A percentile compares a stretch with the other conserved stretches of the same genome.
These are phyloP conservation scores for Mortierella sp. DNA, from an alignment of 371 early-diverging fungal species.

Conservation along the genomic window DNA sequence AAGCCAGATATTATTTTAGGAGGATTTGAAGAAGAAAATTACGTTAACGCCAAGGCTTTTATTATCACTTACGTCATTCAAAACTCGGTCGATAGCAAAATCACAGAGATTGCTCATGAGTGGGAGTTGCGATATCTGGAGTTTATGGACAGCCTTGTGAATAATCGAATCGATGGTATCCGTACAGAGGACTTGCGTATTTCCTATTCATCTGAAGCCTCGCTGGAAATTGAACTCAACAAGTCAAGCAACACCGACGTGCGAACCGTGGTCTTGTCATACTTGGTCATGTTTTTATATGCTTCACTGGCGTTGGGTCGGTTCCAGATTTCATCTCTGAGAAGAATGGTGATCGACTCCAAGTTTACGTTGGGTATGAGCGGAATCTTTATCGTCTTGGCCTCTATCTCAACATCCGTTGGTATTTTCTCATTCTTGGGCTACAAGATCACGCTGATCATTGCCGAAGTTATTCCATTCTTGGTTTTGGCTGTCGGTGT, in stretches of 20 bases:
- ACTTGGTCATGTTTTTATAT: slow-evolving; percentile 82
- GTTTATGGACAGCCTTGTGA: slow-evolving; percentile 58
- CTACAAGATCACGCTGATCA: slow-evolving; percentile 78
- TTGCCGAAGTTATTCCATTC: slow-evolving; percentile 87
- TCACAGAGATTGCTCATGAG: slow-evolving; percentile 63
- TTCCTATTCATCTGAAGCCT: slow-evolving; percentile 80
- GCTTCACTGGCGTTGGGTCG: slow-evolving; percentile 77
- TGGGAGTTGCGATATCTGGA: slow-evolving; percentile 73
- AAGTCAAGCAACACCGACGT: slow-evolving; percentile 78
- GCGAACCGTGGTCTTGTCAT: slow-evolving; percentile 72
- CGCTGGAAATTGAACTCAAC: slow-evolving; percentile 77
- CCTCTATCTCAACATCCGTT: slow-evolving; percentile 76
- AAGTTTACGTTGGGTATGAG: slow-evolving; percentile 76
- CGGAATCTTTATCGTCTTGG: slow-evolving; percentile 80
- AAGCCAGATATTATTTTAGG: slow-evolving; percentile 80
- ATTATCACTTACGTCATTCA: slow-evolving; percentile 76
- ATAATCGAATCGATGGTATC: slow-evolving; percentile 50
- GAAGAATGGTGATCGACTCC: slow-evolving; percentile 73
- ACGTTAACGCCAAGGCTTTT: slow-evolving; percentile 65
- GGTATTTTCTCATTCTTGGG: slow-evolving; percentile 78
- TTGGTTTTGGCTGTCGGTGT: slow-evolving; percentile 86
- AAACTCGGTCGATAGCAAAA: slow-evolving; percentile 66
- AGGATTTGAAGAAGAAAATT: slow-evolving; percentile 66
- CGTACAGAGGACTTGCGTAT: slow-evolving; percentile 62
- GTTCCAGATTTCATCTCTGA: slow-evolving; percentile 50